A percentile compares a stretch with the other conserved stretches of the same genome.
Evolutionary conservation across 805 yeast species (phyloP).

Genomic region (Teunomyces panamensis): DNA sequence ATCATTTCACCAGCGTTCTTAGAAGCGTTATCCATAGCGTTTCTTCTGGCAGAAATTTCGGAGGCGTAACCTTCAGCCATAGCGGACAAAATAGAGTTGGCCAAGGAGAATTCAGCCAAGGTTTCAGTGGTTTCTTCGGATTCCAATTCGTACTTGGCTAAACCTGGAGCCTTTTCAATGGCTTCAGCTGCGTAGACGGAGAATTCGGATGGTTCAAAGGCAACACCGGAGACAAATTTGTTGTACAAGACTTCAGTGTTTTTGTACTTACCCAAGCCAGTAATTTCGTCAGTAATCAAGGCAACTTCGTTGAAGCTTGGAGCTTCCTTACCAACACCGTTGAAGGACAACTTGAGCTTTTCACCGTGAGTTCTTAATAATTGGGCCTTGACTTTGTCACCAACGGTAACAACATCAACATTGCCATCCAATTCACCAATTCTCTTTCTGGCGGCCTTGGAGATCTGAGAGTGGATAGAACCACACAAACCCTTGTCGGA

Average conservation of each 20-base stretch:
- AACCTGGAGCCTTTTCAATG: conserved; percentile 81
- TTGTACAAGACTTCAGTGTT: conserved; percentile 81
- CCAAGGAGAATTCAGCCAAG: conserved; percentile 80
- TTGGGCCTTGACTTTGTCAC: conserved; percentile 93
- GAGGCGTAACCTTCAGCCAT: conserved; percentile 98
- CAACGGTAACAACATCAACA: conserved; percentile 77
- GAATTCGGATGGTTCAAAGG: conserved; percentile 79
- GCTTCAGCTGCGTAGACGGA: conserved; percentile 67
- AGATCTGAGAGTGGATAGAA: conserved; percentile 92
- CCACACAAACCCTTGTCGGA: conserved; percentile 99
- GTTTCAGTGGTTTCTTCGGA: conserved; percentile 66
- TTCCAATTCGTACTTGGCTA: conserved; percentile 75
- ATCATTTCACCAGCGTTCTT: conserved; percentile 99
- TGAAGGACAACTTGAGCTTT: conserved; percentile 69
- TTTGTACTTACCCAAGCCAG: conserved; percentile 66
- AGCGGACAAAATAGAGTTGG: conserved; percentile 86
- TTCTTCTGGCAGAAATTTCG: conserved; percentile 97
- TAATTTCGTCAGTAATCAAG: conserved; percentile 80
- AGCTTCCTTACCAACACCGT: conserved; percentile 94
- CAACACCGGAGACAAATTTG: conserved; percentile 80
- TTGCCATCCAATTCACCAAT: conserved; percentile 60
- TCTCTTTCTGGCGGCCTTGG: conserved; percentile 80
- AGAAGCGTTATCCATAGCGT: conserved; percentile 99
- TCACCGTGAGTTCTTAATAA: conserved; percentile 76
- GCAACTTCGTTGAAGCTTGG: conserved; percentile 92